These are phyloP conservation scores for Xenoacremonium recifei DNA, from an alignment of 2,329 filamentous ascomycete genomes.

Conservation along the genomic window DNA sequence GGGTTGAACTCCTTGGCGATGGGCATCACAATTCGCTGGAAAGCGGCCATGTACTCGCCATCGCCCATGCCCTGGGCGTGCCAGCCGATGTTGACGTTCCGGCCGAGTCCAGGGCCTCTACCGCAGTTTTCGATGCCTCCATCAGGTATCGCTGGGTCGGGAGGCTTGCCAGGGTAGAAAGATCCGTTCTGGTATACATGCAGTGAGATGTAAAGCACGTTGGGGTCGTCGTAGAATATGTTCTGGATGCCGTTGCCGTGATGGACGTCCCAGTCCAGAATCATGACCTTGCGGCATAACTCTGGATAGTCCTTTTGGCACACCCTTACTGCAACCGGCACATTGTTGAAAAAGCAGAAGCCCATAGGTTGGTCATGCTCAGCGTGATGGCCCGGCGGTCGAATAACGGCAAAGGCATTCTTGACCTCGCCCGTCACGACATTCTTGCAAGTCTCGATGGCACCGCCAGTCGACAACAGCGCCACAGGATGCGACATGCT, in stretches of 20 bases:
- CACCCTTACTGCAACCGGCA: constrained; percentile 85
- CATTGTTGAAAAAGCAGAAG: constrained; percentile 98
- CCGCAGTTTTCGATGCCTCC: constrained; percentile 62
- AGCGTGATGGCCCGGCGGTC: constrained; percentile 93
- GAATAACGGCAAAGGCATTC: constrained; percentile 93
- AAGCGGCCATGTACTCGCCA: constrained; percentile 94
- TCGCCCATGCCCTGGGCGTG: constrained; percentile 82
- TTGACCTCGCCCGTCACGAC: constrained; percentile 81
- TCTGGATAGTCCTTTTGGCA: constrained; percentile 82
- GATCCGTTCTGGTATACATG: constrained; percentile 82
- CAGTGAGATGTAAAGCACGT: constrained; percentile 91
- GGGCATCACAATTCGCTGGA: constrained; percentile 94
- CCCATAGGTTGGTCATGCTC: constrained; percentile 85
- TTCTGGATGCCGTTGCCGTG: constrained; percentile 93
- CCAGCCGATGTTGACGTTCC: constrained; percentile 68
- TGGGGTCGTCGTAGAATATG: constrained; percentile 92
- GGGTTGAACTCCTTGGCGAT: constrained; percentile 92
- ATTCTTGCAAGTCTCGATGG: constrained; percentile 94
- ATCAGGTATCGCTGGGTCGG: constrained; percentile 56
- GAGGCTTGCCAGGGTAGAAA: constrained; percentile 77
- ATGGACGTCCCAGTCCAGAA: constrained; percentile 86
- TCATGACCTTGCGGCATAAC: constrained; percentile 81
- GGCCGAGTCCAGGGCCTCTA: constrained; percentile 52
- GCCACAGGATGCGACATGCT: constrained; percentile 78
- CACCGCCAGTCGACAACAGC: constrained; percentile 82